Evolutionary conservation across 176 grass and related monocot genomes (phyloP).

Genomic region (Juncus inflexus): DNA sequence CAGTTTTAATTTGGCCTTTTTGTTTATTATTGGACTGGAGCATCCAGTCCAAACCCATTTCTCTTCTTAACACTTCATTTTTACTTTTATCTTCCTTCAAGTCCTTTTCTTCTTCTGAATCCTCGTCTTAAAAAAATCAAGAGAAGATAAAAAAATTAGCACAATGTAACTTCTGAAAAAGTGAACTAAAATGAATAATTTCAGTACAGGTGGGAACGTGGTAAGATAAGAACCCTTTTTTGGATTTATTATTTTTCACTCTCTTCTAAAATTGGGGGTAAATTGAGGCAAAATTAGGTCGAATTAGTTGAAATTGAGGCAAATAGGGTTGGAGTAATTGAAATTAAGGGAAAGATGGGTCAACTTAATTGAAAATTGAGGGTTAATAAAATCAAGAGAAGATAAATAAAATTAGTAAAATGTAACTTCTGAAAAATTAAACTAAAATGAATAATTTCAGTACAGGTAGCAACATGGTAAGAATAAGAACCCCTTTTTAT

Average conservation of each 20-base stretch:
- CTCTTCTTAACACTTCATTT: constrained; percentile 64
- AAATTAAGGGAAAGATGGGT: too few relatives aligned
- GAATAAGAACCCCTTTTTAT: too few relatives aligned
- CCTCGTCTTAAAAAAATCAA: constrained; percentile 21
- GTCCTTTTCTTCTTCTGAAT: constrained; percentile 20
- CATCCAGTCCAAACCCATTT: constrained; percentile 98
- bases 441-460: too few relatives aligned
- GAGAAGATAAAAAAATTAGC: constrained; percentile 13
- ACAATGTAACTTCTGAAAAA: neutral
- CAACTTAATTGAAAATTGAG: too few relatives aligned
- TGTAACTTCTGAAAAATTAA: neutral
- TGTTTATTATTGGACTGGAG: constrained; percentile 51
- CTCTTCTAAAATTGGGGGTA: neutral
- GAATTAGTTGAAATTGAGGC: too few relatives aligned
- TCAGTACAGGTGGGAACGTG: too few relatives aligned
- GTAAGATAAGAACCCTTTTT: too few relatives aligned
- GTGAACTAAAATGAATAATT: neutral
- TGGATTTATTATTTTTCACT: too few relatives aligned
- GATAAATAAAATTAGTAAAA: constrained; percentile 4
- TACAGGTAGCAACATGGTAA: too few relatives aligned
- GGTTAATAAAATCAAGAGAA: constrained; percentile 19
- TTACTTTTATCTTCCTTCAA: constrained; percentile 25
- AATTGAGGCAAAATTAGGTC: neutral
- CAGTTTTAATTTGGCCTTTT: constrained; percentile 14
- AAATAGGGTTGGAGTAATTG: too few relatives aligned